Conservation (phyloP, 352 stramenopile genomes). For the Blastocystis sp. region DNA sequence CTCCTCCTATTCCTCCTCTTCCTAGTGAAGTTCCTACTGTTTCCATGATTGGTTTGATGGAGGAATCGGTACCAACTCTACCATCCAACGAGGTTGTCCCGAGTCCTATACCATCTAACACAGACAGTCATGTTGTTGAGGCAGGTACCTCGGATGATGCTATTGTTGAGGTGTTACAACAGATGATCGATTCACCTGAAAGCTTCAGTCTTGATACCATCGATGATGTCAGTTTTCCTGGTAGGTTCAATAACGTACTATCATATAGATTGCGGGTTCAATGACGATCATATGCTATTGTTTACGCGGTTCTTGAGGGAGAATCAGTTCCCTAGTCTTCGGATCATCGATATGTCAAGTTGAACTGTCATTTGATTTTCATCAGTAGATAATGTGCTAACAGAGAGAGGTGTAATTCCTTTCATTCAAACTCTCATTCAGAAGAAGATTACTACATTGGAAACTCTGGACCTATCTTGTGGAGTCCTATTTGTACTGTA, state of each 20-base stretch:
- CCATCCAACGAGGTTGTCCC: not conserved
- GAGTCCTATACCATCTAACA: not conserved
- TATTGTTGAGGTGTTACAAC: conserved; percentile 7
- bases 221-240: conserved; percentile 48
- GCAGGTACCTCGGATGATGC: too few species aligned
- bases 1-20: not conserved
- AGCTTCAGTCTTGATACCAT: conserved; percentile 42
- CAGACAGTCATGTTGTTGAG: not conserved
- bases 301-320: conserved; percentile 18
- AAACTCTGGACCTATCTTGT: conserved; percentile 47
- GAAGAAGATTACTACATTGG: conserved; percentile 9
- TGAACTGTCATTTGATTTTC: not conserved
- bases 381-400: conserved; percentile 49
- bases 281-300: conserved; percentile 30
- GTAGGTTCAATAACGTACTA: not conserved
- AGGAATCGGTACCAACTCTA: not conserved
- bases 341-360: conserved; percentile 40
- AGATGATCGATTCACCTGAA: conserved; percentile 36
- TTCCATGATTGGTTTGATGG: not conserved
- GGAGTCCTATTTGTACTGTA: not conserved
- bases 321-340: conserved; percentile 37
- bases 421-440: conserved; percentile 45
- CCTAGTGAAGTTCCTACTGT: not conserved
- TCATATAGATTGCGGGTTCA: conserved; percentile 18
- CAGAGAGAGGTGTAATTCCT: conserved; percentile 29